Evolutionary conservation across 1,139 yeast species (phyloP).

Genomic region (Candida dubliniensis): DNA sequence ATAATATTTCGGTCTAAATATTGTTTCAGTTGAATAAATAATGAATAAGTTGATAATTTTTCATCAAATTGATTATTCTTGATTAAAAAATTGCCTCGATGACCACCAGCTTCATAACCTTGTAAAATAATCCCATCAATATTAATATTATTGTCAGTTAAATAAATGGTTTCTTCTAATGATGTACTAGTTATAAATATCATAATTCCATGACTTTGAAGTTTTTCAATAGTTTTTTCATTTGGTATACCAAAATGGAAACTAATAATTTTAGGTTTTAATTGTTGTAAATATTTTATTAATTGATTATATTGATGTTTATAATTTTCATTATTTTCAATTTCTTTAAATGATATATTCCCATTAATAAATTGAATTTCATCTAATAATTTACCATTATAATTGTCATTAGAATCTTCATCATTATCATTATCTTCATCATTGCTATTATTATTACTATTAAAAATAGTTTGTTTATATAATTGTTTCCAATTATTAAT

Average conservation of each 20-base stretch:
- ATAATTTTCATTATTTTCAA: constrained; percentile 17
- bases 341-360: constrained; percentile 38
- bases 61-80: constrained; percentile 27
- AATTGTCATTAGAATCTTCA: constrained; percentile 6
- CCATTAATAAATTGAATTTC: constrained; percentile 21
- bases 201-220: constrained; percentile 46
- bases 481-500: constrained; percentile 26
- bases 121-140: constrained; percentile 47
- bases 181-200: constrained; percentile 53
- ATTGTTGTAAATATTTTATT: constrained; percentile 13
- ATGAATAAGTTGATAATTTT: constrained; percentile 32
- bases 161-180: constrained; percentile 32
- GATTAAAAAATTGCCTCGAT: constrained; percentile 44
- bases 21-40: constrained; percentile 26
- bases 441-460: background rate
- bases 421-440: constrained; percentile 5
- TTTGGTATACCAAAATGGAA: constrained; percentile 53
- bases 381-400: constrained; percentile 13
- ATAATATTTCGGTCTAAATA: constrained; percentile 3
- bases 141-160: constrained; percentile 18
- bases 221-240: constrained; percentile 34
- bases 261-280: constrained; percentile 39
- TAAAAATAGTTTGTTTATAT: constrained; percentile 11
- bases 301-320: constrained; percentile 13
- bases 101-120: constrained; percentile 59